A percentile compares a stretch with the other conserved stretches of the same genome.
These are phyloP conservation scores for Puccinia coronata DNA, from an alignment of 1,284 basidiomycete species.

Conservation along the genomic window DNA sequence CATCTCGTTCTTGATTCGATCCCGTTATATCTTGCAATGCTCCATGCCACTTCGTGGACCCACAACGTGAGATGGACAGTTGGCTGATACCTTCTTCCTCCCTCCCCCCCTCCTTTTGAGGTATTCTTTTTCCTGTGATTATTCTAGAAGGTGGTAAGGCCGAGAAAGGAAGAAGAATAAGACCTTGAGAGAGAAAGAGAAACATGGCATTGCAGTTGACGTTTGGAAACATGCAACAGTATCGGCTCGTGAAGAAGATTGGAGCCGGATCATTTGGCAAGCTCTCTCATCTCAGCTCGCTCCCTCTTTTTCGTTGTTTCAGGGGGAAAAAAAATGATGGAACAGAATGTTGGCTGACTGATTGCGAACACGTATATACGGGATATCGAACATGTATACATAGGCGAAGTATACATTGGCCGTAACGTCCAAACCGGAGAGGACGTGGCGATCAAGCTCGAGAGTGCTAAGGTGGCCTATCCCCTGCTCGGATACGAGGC, in stretches of 20 bases:
- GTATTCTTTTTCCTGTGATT: background rate
- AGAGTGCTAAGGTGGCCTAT: conserved; percentile 64
- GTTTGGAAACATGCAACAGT: background rate
- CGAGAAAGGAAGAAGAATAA: no score
- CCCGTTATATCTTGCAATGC: no score
- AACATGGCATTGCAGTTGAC: conserved; percentile 16
- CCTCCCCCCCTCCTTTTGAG: background rate
- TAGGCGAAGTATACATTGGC: conserved; percentile 13
- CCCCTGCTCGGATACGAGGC: conserved; percentile 59
- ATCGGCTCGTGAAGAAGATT: background rate
- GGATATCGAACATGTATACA: no score
- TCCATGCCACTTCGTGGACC: no score
- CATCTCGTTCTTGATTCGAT: no score
- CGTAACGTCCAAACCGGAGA: conserved; percentile 72
- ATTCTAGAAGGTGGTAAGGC: no score
- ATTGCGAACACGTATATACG: background rate
- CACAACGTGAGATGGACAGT: no score
- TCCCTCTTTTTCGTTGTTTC: no score
- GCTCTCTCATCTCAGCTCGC: background rate
- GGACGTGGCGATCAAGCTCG: conserved; percentile 99
- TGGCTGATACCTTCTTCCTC: background rate
- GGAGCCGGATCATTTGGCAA: conserved; percentile 25
- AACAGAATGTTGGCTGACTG: no score
- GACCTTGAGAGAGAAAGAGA: background rate
- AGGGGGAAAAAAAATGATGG: no score